A percentile compares a stretch with the other conserved stretches of the same genome.
Evolutionary conservation across 306 rosid genomes (phyloP).

Genomic region (Sphenostylis stenocarpa): DNA sequence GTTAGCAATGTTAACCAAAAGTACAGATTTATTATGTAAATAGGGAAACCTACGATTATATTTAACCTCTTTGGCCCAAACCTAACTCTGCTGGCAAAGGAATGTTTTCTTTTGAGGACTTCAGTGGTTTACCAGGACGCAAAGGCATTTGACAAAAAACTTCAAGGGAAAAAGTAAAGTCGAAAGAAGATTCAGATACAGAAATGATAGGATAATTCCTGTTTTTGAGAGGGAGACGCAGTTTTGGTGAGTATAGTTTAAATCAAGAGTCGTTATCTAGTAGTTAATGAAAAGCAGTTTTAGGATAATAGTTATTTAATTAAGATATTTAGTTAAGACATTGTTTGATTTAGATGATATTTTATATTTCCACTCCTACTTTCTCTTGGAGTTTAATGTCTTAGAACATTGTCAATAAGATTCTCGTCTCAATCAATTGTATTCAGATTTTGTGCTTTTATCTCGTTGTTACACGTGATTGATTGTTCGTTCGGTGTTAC

Average conservation of each 20-base stretch:
- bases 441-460: neutral
- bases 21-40: neutral
- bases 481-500: neutral
- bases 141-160: neutral
- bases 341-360: neutral
- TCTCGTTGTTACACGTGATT: neutral
- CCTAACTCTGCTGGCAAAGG: neutral
- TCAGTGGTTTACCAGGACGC: neutral
- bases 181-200: neutral
- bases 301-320: no score
- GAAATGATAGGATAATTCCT: neutral
- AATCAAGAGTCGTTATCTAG: no score
- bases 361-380: neutral
- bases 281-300: no score
- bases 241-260: neutral
- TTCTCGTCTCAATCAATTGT: neutral
- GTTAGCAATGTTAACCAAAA: neutral
- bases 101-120: neutral
- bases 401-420: neutral
- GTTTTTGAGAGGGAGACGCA: neutral
- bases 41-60: neutral
- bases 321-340: no score
- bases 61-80: neutral
- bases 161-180: neutral
- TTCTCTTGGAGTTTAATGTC: neutral